These are phyloP conservation scores for Triticum urartu DNA, from an alignment of 176 grass and related monocot species.

Conservation along the genomic window DNA sequence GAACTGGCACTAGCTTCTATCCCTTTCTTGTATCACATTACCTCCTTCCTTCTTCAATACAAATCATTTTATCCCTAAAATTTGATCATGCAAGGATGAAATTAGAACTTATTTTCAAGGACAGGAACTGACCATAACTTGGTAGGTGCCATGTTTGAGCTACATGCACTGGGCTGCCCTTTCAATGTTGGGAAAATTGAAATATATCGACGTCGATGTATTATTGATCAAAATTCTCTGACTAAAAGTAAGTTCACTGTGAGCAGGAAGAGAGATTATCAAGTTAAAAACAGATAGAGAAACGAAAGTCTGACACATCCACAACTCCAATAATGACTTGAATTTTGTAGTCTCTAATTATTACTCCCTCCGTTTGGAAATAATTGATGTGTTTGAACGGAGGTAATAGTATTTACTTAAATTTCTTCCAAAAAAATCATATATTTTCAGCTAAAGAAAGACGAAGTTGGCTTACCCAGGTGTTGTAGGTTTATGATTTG, in stretches of 20 bases:
- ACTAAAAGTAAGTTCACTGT: background rate
- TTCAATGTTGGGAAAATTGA: background rate
- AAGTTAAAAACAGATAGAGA: background rate
- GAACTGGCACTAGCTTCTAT: background rate
- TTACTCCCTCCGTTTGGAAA: background rate
- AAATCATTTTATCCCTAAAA: slow-evolving; percentile 5
- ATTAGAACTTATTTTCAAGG: background rate
- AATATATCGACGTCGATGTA: background rate
- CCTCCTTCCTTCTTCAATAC: background rate
- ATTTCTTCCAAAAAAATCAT: background rate
- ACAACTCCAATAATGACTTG: background rate
- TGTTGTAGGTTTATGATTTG: background rate
- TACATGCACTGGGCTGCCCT: too few relatives aligned
- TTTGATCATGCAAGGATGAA: background rate
- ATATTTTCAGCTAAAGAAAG: background rate
- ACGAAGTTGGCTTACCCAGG: background rate
- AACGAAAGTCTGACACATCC: slow-evolving; percentile 6
- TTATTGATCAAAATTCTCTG: background rate
- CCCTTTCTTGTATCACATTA: slow-evolving; percentile 12
- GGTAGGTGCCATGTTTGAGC: background rate
- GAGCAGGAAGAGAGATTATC: background rate
- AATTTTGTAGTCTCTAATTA: background rate
- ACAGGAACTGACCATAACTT: background rate
- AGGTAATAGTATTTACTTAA: background rate
- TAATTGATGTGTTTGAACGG: too few relatives aligned